Evolutionary conservation across 495 filamentous ascomycete species (phyloP), one percentile per base, ranked within the genome.

Genomic region (Neurospora sp.): DNA sequence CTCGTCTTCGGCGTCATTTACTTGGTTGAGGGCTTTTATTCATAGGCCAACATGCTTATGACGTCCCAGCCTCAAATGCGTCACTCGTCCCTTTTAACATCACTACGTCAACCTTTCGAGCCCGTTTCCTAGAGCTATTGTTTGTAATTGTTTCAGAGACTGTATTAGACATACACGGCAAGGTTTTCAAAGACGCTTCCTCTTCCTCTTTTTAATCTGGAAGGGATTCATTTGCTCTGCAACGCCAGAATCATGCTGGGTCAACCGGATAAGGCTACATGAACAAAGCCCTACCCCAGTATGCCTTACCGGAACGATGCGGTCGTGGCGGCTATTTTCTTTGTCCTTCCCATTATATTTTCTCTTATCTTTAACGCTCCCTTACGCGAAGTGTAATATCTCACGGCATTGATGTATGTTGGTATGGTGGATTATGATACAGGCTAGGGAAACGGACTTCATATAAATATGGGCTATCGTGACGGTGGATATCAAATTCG

Each of bases 1-100:
- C 82, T 98, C 69, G 82, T 91, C 17, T 99, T 99, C 77, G 96
- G 94, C 44, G 79, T 96, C 69, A 95, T 99, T 76, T 98, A 98
- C 79, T 81, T 97, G 12, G 82, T 92, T 69, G 96, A 99, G 81
- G 92, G 91, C 17, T 79, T 94, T 69, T 94, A 90, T 77, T 79
- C 83, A n/a, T 86, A 79, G 40, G 37, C 42, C 20, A 70, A 17
- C 17, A 40, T 35, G 22, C 22, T 17, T 17, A 45, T 68, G 40
- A 22, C 44, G 16, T 39, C 31, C 27, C 42, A 14, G 17, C 16
- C 8, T 35, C 14, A 35, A 17, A 35, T 59, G 16, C 22, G 10
- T n/a, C 12, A 31, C 44, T 17, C 17, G 53, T 14, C 10, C 7
- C 53, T 31, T 61, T 65, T 35, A 8, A 35, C 31, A 20, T 65